Conservation (phyloP, 2,329 filamentous ascomycete genomes). For the Fonsecaea erecta region DNA sequence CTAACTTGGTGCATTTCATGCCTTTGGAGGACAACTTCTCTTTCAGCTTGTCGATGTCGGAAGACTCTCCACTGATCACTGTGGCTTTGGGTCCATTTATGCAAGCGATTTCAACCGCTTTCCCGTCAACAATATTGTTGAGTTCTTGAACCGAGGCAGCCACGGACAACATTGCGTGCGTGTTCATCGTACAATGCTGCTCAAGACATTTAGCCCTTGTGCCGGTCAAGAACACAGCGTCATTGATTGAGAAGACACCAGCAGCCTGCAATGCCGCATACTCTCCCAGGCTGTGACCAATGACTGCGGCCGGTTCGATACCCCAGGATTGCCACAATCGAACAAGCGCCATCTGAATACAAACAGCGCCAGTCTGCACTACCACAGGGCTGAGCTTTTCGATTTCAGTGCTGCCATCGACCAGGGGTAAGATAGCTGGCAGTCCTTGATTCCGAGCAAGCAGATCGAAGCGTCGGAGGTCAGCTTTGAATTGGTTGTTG, state of each 20-base stretch:
- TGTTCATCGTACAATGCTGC: slow-evolving; percentile 67
- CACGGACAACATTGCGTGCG: slow-evolving; percentile 69
- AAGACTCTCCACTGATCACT: slow-evolving; percentile 68
- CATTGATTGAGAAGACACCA: slow-evolving; percentile 37
- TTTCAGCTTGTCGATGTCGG: slow-evolving; percentile 62
- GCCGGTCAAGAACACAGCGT: slow-evolving; percentile 41
- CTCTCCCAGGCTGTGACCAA: slow-evolving; percentile 44
- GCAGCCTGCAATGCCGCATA: slow-evolving; percentile 40
- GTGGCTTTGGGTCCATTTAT: slow-evolving; percentile 76
- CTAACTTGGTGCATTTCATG: slow-evolving; percentile 66
- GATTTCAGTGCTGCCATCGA: slow-evolving; percentile 38
- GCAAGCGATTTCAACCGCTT: slow-evolving; percentile 64
- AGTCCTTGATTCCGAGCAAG: slow-evolving; percentile 41
- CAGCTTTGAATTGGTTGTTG: slow-evolving; percentile 40
- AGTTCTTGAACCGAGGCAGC: slow-evolving; percentile 38
- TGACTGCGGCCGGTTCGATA: slow-evolving; percentile 35
- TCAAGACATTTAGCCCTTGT: slow-evolving; percentile 68
- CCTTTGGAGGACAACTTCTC: slow-evolving; percentile 56
- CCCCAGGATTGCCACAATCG: slow-evolving; percentile 42
- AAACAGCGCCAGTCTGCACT: slow-evolving; percentile 48
- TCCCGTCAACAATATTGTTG: not conserved
- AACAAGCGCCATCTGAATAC: slow-evolving; percentile 50
- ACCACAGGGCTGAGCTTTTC: slow-evolving; percentile 38
- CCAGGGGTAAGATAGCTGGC: slow-evolving; percentile 39
- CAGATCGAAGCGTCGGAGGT: slow-evolving; percentile 42